These are phyloP conservation scores for Coniochaeta sp. DNA, from an alignment of 2,329 filamentous ascomycete genomes.

Conservation along the genomic window DNA sequence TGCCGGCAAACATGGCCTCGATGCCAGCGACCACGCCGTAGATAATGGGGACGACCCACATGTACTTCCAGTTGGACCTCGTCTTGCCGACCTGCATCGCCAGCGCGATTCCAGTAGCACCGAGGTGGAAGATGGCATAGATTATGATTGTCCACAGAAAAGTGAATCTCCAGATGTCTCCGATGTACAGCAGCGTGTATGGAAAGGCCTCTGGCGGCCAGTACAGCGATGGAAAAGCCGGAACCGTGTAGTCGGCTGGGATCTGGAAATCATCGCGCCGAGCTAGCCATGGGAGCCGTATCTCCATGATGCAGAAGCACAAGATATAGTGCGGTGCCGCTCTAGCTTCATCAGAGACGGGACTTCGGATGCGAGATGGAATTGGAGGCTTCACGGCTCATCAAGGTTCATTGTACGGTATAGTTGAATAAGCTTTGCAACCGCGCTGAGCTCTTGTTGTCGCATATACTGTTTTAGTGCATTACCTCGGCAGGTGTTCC, in stretches of 20 bases:
- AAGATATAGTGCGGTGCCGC: neutral
- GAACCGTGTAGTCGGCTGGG: constrained; percentile 54
- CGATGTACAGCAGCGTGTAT: constrained; percentile 62
- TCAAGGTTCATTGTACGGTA: neutral
- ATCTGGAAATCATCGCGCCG: constrained; percentile 18
- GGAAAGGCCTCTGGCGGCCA: constrained; percentile 50
- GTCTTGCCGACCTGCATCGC: constrained; percentile 58
- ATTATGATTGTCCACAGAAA: constrained; percentile 79
- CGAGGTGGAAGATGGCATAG: constrained; percentile 66
- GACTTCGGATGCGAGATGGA: neutral
- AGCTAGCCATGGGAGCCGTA: neutral
- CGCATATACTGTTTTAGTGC: constrained; percentile 9
- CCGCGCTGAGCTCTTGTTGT: constrained; percentile 4
- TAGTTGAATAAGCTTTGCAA: neutral
- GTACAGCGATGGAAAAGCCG: constrained; percentile 75
- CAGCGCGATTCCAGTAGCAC: constrained; percentile 64
- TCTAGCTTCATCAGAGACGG: neutral
- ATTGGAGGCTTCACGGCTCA: neutral
- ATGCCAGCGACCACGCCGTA: constrained; percentile 66
- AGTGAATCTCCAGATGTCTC: constrained; percentile 82
- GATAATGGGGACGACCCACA: constrained; percentile 66
- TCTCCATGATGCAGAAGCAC: neutral
- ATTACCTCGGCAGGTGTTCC: constrained; percentile 11
- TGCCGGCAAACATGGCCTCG: constrained; percentile 74
- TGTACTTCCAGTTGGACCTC: constrained; percentile 45